A percentile compares a stretch with the other conserved stretches of the same genome.
phyloP scores from a whole-genome alignment of 2,329 filamentous ascomycete species.

The Clarireedia hainanense region DNA sequence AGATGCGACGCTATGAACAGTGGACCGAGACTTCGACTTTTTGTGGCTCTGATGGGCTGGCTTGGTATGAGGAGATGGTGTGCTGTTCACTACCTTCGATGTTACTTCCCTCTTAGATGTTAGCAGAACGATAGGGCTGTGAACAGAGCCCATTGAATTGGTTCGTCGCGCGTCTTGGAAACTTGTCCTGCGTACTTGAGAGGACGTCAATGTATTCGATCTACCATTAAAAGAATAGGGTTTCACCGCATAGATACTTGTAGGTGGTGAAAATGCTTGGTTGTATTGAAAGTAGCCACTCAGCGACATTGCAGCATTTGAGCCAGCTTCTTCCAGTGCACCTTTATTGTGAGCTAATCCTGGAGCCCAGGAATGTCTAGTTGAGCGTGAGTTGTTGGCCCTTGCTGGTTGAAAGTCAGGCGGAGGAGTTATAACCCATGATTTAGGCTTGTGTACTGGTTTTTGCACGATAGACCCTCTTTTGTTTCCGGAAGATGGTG shows the following conservation, averaged over 20 bases:
- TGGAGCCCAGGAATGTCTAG: background rate
- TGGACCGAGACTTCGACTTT: conserved; percentile 1
- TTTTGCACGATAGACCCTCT: background rate
- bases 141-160: background rate
- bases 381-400: background rate
- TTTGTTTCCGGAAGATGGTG: conserved; percentile 22
- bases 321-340: conserved; percentile 4
- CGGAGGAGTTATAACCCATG: background rate
- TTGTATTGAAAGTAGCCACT: conserved; percentile 10
- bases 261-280: background rate
- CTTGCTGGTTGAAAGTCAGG: background rate
- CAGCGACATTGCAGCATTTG: conserved; percentile 6
- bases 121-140: background rate
- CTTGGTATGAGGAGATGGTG: conserved; percentile 1
- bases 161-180: background rate
- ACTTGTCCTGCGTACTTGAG: background rate
- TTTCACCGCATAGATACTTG: background rate
- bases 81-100: background rate
- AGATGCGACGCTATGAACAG: conserved; percentile 1
- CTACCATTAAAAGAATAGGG: background rate
- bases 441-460: too few relatives aligned
- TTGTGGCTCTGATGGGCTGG: background rate
- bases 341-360: background rate
- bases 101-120: background rate
- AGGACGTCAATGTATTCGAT: background rate